Evolutionary conservation across 345 rosid genomes (phyloP), one percentile per base, ranked within the genome.

Genomic region (Litchi chinensis): DNA sequence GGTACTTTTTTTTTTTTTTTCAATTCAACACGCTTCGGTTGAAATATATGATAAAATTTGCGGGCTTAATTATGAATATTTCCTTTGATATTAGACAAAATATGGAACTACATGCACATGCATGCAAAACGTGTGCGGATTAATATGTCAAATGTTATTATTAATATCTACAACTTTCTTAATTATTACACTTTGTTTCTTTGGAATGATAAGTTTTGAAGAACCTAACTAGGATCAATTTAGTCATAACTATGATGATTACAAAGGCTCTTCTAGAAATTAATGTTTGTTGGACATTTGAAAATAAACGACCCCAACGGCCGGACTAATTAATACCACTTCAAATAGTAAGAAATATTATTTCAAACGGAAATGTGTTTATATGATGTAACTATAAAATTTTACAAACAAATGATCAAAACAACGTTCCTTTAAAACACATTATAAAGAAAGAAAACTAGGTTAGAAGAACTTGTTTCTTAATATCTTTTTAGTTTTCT

Each of bases 1-100:
- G 78, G 85, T 79, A 48, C 5, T 40, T 21, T 15, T 74, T 41
- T 52, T 28, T 71, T 10, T 32, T 32, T 1, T 1, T 32, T 32
- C n/a, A 28, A 32, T 32, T 32, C 46, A 15, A 6, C 26, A 68
- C 15, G 15, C 24, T 5, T 74, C 18, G 21, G 59, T 64, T 64
- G 70, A 75, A 72, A 5, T 50, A 70, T 48, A 2, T 68, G 21
- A 65, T 68, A 0, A 8, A 19, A n/a, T 7, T 40, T 66, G 41
- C 21, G 10, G 24, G 19, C 19, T 50, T 50, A 50, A 50, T 41
- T 44, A n/a, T 15, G 5, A 40, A 32, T 32, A 32, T 37, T 68
- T 3, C 28, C 32, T 11, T 19, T 40, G 26, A 19, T 19, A 19
- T 19, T 56, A 19, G 48, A 72, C 64, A 54, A 41, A 41, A 18